phyloP scores from a whole-genome alignment of 1,139 yeast genomes.

The Arxiozyma bovina region DNA sequence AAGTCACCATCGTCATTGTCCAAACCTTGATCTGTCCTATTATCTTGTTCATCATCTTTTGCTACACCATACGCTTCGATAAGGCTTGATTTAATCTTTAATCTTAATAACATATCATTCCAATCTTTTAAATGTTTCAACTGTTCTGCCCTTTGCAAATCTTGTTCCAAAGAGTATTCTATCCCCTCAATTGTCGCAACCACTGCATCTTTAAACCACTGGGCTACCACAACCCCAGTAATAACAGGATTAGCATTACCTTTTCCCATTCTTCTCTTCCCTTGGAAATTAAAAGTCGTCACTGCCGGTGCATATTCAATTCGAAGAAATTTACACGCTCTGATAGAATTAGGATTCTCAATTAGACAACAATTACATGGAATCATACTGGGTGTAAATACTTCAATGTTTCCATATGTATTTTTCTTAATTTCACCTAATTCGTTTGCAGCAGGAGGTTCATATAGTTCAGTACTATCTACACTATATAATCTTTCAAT shows the following conservation, averaged over 20 bases:
- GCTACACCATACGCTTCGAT: conserved; percentile 58
- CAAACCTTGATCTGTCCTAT: conserved; percentile 2
- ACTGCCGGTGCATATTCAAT: conserved; percentile 85
- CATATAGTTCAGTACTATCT: conserved; percentile 63
- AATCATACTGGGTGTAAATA: conserved; percentile 68
- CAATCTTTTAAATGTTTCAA: conserved; percentile 59
- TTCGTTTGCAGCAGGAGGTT: conserved; percentile 47
- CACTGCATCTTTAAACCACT: conserved; percentile 59
- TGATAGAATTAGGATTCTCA: conserved; percentile 44
- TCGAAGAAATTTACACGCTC: conserved; percentile 61
- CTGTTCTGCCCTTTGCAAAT: conserved; percentile 39
- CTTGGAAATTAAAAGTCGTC: conserved; percentile 69
- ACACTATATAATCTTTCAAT: conserved; percentile 62
- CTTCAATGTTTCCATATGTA: conserved; percentile 73
- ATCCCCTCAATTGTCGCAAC: conserved; percentile 47
- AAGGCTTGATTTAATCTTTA: conserved; percentile 63
- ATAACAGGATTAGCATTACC: conserved; percentile 50
- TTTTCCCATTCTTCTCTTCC: conserved; percentile 17
- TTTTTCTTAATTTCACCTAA: conserved; percentile 63
- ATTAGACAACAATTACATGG: conserved; percentile 74
- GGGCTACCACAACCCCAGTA: conserved; percentile 70
- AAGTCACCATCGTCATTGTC: conserved; percentile 6
- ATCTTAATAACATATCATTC: conserved; percentile 62
- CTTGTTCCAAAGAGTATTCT: conserved; percentile 40
- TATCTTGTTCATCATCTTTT: conserved; percentile 13